These are phyloP conservation scores for Penicillium sp. DNA, from an alignment of 2,329 filamentous ascomycete species.

Conservation along the genomic window DNA sequence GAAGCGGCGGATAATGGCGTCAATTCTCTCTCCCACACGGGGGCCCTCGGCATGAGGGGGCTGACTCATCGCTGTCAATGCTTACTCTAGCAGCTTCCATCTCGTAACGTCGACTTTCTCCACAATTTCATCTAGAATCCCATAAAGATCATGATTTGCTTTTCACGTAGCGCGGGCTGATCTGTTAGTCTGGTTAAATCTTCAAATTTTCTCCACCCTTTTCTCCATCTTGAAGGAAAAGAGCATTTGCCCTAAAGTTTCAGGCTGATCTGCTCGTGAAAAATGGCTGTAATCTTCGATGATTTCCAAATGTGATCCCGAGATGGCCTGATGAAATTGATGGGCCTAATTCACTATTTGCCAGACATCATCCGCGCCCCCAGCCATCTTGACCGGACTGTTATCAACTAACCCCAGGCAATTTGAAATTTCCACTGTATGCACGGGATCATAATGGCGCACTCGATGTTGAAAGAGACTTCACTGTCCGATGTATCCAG, in stretches of 20 bases:
- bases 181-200: not conserved
- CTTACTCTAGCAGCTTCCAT: slow-evolving; percentile 30
- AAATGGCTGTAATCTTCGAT: slow-evolving; percentile 33
- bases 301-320: slow-evolving; percentile 28
- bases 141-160: too few species aligned
- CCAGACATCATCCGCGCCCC: slow-evolving; percentile 35
- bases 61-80: slow-evolving; percentile 26
- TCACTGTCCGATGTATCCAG: not conserved
- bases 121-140: not conserved
- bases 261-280: slow-evolving; percentile 31
- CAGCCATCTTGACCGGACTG: slow-evolving; percentile 22
- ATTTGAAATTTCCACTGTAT: not conserved
- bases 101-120: not conserved
- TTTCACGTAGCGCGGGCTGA: not conserved
- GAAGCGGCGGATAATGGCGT: slow-evolving; percentile 1
- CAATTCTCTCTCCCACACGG: not conserved
- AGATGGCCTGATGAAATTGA: slow-evolving; percentile 32
- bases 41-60: slow-evolving; percentile 19
- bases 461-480: not conserved
- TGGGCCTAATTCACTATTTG: slow-evolving; percentile 33
- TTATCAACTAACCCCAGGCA: not conserved
- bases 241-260: slow-evolving; percentile 5
- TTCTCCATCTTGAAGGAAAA: not conserved
- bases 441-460: too few species aligned
- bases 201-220: not conserved